Conservation (phyloP, 345 rosid species). For the rapeseed (Brassica napus) region Da-Ae NC_063447.1:57025501-57026000, state of each 20-base stretch:
- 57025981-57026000: conserved; percentile 89
- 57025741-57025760: background rate
- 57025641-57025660: conserved; percentile 76
- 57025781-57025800: conserved; percentile 83
- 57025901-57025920: conserved; percentile 83
- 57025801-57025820: conserved; percentile 73
- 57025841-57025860: conserved; percentile 84
- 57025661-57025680: conserved; percentile 76
- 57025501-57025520: conserved; percentile 76
- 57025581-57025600: conserved; percentile 78
- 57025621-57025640: conserved; percentile 68
- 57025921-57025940: conserved; percentile 79
- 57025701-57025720: conserved; percentile 63
- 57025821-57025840: conserved; percentile 86
- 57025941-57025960: conserved; percentile 87
- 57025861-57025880: conserved; percentile 78
- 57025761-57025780: conserved; percentile 46
- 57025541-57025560: conserved; percentile 70
- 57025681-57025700: conserved; percentile 72
- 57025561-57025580: conserved; percentile 81
- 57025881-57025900: conserved; percentile 77
- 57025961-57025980: conserved; percentile 82
- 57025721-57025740: background rate
- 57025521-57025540: conserved; percentile 75
- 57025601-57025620: conserved; percentile 79